Base-by-base conservation (phyloP, 2,329 filamentous ascomycete species). In the Microascus cirrosus region DNA sequence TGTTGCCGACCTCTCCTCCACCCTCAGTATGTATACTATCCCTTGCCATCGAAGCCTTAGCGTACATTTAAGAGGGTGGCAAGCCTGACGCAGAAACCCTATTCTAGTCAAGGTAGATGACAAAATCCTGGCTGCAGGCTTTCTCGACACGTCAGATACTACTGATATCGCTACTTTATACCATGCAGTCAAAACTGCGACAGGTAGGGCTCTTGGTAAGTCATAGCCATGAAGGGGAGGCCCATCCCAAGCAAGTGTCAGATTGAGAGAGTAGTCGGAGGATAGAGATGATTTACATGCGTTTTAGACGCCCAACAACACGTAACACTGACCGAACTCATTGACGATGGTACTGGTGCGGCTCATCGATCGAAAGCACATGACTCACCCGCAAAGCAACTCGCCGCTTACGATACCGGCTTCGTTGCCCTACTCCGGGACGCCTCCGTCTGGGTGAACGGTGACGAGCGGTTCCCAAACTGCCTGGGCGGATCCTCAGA, bases 401-500 rank as follows among this genome's bases (percentile, higher is more conserved):
- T 80, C 1, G 72, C 69, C 20, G 71, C 77, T 18, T 81, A 75
- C 62, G 74, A 77, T 51, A 69, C 74, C 0, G 79, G 79, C 1
- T 81, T 81, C 63, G 70, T 73, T 4, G 71, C 77, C 15, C 68
- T 82, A 7, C 68, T 74, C 1, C 58, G 71, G 1, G 65, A 73
- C 12, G 76, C 74, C n/a, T 65, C 68, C 1, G 77, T 82, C 28
- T 75, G 71, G 61, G 79, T 78, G 0, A 73, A 77, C 66, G 85
- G 85, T 8, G 84, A 88, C 62, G 69, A 75, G 53, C 77, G 85
- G 18, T 85, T 82, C 62, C 68, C 71, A 32, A 71, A 75, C 39
- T 82, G 79, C 58, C 76, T 88, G 6, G 25, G 45, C 1, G n/a
- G n/a, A n/a, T 50, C 45, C 22, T 10, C 45, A 24, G 45, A 50